A percentile compares a stretch with the other conserved stretches of the same genome.
These are phyloP conservation scores for Flaveria brownii DNA, from an alignment of 129 eudicot genomes.

Conservation along the genomic window DNA sequence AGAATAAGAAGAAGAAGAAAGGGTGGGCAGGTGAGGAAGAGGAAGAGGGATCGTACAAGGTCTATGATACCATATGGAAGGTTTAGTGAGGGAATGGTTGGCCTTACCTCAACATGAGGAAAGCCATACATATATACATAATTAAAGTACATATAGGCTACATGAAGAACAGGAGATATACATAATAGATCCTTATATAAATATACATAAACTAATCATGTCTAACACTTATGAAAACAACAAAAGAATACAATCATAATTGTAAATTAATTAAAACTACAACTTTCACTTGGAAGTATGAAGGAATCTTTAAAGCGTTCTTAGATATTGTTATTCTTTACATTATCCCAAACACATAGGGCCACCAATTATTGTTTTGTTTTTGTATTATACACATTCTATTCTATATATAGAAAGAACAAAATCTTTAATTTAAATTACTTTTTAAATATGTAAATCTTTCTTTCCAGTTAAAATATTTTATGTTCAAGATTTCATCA, in stretches of 20 bases:
- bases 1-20: too few species aligned
- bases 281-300: constrained; percentile 11
- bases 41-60: too few species aligned
- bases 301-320: constrained; percentile 23
- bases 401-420: not conserved
- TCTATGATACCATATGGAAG: too few species aligned
- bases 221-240: not conserved
- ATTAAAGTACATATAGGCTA: too few species aligned
- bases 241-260: not conserved
- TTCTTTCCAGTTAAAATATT: not conserved
- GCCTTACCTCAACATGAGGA: too few species aligned
- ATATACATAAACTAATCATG: too few species aligned
- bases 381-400: constrained; percentile 26
- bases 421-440: not conserved
- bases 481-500: not conserved
- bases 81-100: too few species aligned
- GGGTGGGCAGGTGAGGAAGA: too few species aligned
- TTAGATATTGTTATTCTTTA: constrained; percentile 27
- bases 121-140: too few species aligned
- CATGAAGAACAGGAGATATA: too few species aligned
- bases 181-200: too few species aligned
- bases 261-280: not conserved
- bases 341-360: constrained; percentile 29
- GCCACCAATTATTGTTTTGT: constrained; percentile 33
- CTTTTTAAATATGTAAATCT: not conserved